Evolutionary conservation across 768 basidiomycete species (phyloP), one percentile per base, ranked within the genome.

Genomic region (Postia placenta): DNA sequence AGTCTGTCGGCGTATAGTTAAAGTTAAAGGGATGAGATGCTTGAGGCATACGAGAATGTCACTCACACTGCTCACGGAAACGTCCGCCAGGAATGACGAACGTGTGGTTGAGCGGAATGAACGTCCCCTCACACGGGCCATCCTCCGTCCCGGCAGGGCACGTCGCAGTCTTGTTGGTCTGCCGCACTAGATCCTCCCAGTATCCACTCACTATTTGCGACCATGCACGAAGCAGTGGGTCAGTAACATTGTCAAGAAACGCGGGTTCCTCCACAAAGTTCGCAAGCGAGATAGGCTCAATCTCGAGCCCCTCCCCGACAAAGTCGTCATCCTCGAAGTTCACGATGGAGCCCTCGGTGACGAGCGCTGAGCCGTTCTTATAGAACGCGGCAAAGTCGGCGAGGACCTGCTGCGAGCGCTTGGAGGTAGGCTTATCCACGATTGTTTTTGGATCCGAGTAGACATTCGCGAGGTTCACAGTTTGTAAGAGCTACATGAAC

Each of bases 91-190:
- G 93, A 30, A 96, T 77, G 20, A 94, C 87, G 58, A 96, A 91
- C 0, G 88, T 92, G 60, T 94, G 79, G 60, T 96, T 96, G 42
- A 96, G 71, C 2, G 92, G 92, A 54, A 96, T 92, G 42, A 96
- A 69, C 0, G 86, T 75, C 64, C 90, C 87, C 65, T 91, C 87
- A 63, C 93, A 97, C 24, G 64, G 50, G 15, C 70, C 74, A 17
- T 68, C 73, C 39, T 64, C 59, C 4, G 56, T 59, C 2, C 60
- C 62, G 30, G 67, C 76, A 11, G 67, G 64, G 63, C 90, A 96
- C 7, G 92, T 62, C 0, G 76, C 71, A 1, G 83, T 78, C 15
- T 72, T 59, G 55, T 95, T 92, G 4, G 92, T 93, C 2, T 71
- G 73, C 27, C 90, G 71, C 48, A 87, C 83, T 5, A 97, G 77